These are phyloP conservation scores for Diophrys appendiculata DNA, from an alignment of 73 alveolate species.

Conservation along the genomic window DNA sequence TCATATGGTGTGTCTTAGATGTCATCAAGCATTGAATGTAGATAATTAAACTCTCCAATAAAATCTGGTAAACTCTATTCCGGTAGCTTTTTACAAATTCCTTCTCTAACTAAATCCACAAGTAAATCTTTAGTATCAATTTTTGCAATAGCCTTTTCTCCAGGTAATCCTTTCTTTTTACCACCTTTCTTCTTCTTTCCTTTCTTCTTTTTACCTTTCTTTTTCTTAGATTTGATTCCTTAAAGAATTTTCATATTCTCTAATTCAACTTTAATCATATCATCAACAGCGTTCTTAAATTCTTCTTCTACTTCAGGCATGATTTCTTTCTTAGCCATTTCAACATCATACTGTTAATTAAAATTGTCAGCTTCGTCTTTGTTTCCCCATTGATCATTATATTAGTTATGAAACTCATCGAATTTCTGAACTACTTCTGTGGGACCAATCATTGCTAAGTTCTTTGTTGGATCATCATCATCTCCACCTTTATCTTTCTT, in stretches of 20 bases:
- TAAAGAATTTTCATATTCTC: conserved; percentile 66
- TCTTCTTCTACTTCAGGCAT: conserved; percentile 76
- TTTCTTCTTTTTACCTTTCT: conserved; percentile 52
- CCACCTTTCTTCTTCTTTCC: conserved; percentile 59
- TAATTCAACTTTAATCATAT: conserved; percentile 74
- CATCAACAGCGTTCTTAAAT: conserved; percentile 74
- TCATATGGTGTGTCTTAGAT: conserved; percentile 66
- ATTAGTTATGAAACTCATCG: conserved; percentile 74
- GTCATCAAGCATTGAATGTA: conserved; percentile 70
- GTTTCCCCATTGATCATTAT: conserved; percentile 74
- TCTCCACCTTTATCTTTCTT: conserved; percentile 64
- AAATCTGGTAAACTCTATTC: conserved; percentile 63
- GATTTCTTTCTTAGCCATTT: conserved; percentile 71
- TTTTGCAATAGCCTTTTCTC: conserved; percentile 36
- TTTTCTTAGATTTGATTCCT: conserved; percentile 64
- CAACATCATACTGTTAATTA: conserved; percentile 66
- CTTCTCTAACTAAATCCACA: conserved; percentile 61
- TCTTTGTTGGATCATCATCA: conserved; percentile 50
- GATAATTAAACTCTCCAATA: conserved; percentile 76
- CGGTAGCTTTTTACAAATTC: conserved; percentile 73
- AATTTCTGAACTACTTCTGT: conserved; percentile 75
- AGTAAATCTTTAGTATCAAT: conserved; percentile 69
- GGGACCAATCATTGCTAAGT: conserved; percentile 62
- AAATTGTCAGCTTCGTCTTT: conserved; percentile 78
- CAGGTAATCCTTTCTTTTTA: conserved; percentile 66